A percentile compares a stretch with the other conserved stretches of the same genome.
Conservation (phyloP, 129 eudicot species). For the Tagetes patula region DNA sequence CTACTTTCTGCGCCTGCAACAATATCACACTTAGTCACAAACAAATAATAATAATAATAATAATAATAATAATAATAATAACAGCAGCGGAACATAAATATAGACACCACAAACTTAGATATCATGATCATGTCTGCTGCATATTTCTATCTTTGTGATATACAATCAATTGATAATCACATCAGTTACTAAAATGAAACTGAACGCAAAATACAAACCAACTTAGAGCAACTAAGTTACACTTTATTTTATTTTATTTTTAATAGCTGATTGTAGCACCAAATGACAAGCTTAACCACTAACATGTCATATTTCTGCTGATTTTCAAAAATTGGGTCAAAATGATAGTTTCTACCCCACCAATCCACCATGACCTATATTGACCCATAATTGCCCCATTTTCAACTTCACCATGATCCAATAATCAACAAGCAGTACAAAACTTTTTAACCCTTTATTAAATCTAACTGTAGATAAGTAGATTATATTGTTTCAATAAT, state of each 20-base stretch:
- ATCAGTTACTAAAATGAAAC: not conserved
- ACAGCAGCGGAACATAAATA: not conserved
- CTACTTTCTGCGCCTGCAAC: conserved; percentile 37
- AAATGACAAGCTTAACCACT: not conserved
- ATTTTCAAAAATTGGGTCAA: not conserved
- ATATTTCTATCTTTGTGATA: not conserved
- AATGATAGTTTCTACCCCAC: too few relatives aligned
- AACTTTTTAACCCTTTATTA: not conserved
- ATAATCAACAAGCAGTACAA: not conserved
- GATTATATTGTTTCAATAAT: not conserved
- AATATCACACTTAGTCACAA: not conserved
- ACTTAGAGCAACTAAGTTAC: not conserved
- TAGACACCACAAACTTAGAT: not conserved
- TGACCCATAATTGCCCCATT: not conserved
- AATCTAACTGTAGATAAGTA: not conserved
- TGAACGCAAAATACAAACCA: not conserved
- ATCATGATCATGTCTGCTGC: not conserved
- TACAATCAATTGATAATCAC: not conserved
- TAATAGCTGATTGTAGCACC: not conserved
- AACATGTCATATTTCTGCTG: not conserved
- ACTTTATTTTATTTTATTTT: not conserved
- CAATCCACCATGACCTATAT: too few relatives aligned
- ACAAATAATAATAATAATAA: not conserved
- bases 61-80: too few relatives aligned
- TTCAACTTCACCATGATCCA: not conserved